Conservation (phyloP, 2,329 filamentous ascomycete species). For the Lasiodiplodia citricola region DNA sequence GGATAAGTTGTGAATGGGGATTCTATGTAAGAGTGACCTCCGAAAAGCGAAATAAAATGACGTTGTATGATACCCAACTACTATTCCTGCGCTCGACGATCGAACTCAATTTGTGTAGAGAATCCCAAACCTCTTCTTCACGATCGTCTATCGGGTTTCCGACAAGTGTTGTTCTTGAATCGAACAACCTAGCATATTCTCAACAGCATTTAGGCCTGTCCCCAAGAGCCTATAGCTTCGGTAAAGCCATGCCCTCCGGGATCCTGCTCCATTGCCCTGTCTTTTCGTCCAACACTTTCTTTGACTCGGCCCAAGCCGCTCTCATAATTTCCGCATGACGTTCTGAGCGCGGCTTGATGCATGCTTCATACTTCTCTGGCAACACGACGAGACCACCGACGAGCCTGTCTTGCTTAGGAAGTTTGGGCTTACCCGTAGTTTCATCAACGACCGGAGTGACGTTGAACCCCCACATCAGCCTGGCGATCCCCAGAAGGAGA, state of each 20-base stretch:
- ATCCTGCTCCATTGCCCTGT: conserved; percentile 33
- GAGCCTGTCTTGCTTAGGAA: conserved; percentile 28
- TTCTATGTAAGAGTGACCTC: conserved; percentile 8
- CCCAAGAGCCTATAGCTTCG: neutral
- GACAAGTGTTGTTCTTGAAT: neutral
- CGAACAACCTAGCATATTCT: neutral
- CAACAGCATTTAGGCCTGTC: neutral
- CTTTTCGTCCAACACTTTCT: conserved; percentile 24
- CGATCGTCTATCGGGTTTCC: neutral
- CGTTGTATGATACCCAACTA: conserved; percentile 1
- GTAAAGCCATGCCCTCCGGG: conserved; percentile 30
- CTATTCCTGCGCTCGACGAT: neutral
- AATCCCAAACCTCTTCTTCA: neutral
- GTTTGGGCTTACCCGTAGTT: neutral
- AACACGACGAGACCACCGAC: conserved; percentile 32
- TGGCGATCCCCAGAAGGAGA: conserved; percentile 25
- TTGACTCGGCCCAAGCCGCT: conserved; percentile 32
- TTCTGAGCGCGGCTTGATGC: conserved; percentile 30
- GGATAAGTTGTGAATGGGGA: neutral
- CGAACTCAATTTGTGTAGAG: neutral
- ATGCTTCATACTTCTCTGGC: conserved; percentile 32
- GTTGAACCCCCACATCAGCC: conserved; percentile 27
- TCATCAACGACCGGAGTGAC: conserved; percentile 13
- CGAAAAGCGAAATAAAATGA: conserved; percentile 4
- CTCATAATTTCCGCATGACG: conserved; percentile 26